Percentiles rank a stretch among this genome's conserved stretches.
phyloP scores from a whole-genome alignment of 2,329 filamentous ascomycete genomes.

The Apiospora rasikravindrae region DNA sequence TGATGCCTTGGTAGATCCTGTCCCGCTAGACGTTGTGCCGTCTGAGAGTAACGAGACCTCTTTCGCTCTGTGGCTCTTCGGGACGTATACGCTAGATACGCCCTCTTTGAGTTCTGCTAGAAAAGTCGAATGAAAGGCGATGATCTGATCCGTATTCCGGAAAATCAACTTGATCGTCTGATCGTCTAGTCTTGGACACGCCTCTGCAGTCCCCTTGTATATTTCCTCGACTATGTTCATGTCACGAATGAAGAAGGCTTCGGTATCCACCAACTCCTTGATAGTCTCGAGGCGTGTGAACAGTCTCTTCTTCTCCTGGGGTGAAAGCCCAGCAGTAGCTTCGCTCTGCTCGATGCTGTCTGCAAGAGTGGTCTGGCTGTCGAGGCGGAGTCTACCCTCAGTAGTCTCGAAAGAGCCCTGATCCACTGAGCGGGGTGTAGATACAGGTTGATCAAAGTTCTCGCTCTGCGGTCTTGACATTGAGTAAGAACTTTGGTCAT shows the following conservation, averaged over 20 bases:
- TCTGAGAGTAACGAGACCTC: constrained; percentile 50
- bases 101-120: constrained; percentile 81
- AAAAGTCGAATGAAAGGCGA: constrained; percentile 82
- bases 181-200: constrained; percentile 76
- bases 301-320: constrained; percentile 72
- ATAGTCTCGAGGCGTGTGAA: constrained; percentile 83
- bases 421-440: constrained; percentile 53
- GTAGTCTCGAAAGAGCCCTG: constrained; percentile 50
- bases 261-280: constrained; percentile 91
- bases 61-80: constrained; percentile 54
- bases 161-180: constrained; percentile 92
- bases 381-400: constrained; percentile 45
- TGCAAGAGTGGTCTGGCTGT: constrained; percentile 41
- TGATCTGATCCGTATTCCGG: constrained; percentile 89
- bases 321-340: constrained; percentile 43
- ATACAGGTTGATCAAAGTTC: constrained; percentile 48
- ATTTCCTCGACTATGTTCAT: constrained; percentile 98
- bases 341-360: constrained; percentile 43
- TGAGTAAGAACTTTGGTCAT: constrained; percentile 48
- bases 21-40: constrained; percentile 30
- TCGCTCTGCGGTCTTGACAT: constrained; percentile 53
- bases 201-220: constrained; percentile 90
- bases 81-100: constrained; percentile 78
- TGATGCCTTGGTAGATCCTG: constrained; percentile 41
- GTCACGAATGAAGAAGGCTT: constrained; percentile 87